These are phyloP conservation scores for Daphne laureola DNA, from an alignment of 441 rosid genomes.

Conservation along the genomic window DNA sequence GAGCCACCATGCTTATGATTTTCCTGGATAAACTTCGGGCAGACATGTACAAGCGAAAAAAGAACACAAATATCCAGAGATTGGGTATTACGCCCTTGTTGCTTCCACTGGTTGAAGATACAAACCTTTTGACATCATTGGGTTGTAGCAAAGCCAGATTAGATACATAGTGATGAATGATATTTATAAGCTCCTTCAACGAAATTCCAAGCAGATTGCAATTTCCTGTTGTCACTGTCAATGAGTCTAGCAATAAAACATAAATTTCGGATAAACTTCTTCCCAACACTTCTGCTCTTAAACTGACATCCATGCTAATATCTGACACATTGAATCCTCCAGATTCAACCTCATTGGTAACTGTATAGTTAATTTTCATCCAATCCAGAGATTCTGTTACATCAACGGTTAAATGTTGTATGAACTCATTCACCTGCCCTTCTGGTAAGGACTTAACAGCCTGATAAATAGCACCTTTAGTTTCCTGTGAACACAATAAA, in stretches of 20 bases:
- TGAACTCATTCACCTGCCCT: constrained; percentile 76
- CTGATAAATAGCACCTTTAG: constrained; percentile 49
- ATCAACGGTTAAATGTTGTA: constrained; percentile 53
- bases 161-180: constrained; percentile 49
- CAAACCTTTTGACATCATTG: constrained; percentile 39
- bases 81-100: constrained; percentile 28
- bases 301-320: constrained; percentile 18
- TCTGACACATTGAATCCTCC: constrained; percentile 17
- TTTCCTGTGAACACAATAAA: constrained; percentile 45
- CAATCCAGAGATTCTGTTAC: constrained; percentile 56
- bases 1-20: constrained; percentile 63
- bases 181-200: constrained; percentile 44
- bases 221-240: constrained; percentile 67
- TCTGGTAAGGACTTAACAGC: constrained; percentile 71
- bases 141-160: constrained; percentile 42
- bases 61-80: constrained; percentile 60
- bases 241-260: constrained; percentile 54
- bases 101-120: constrained; percentile 43
- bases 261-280: constrained; percentile 68
- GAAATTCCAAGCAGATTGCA: constrained; percentile 56
- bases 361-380: constrained; percentile 42
- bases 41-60: constrained; percentile 66
- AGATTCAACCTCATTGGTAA: constrained; percentile 27
- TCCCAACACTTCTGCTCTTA: constrained; percentile 55
- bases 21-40: constrained; percentile 72